These are phyloP conservation scores for Loxodes magnus DNA, from an alignment of 73 alveolate species.

Conservation along the genomic window DNA sequence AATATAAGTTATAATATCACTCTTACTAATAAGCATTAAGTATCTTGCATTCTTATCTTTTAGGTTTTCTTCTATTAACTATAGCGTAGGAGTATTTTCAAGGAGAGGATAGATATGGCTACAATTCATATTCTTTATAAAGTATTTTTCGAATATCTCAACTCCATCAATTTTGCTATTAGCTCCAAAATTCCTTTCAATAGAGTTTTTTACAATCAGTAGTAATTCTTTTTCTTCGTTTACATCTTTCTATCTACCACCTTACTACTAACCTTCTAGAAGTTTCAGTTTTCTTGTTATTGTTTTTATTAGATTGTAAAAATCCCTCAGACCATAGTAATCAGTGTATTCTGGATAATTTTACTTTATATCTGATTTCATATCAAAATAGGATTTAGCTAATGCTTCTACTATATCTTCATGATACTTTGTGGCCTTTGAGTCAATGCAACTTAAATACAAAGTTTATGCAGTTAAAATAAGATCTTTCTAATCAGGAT, in stretches of 20 bases:
- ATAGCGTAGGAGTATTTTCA: neutral
- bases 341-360: neutral
- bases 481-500: constrained; percentile 43
- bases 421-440: neutral
- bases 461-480: constrained; percentile 3
- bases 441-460: neutral
- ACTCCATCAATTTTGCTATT: no score
- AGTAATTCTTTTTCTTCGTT: no score
- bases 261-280: neutral
- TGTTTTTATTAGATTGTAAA: neutral
- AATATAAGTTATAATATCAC: neutral
- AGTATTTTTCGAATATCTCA: neutral
- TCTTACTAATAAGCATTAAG: constrained; percentile 4
- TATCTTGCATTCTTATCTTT: neutral
- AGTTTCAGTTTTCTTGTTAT: neutral
- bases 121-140: neutral
- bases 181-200: constrained; percentile 4
- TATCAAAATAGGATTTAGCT: constrained; percentile 7
- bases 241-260: no score
- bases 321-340: constrained; percentile 11
- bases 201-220: neutral
- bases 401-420: neutral
- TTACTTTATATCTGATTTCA: constrained; percentile 2
- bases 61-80: neutral
- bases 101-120: neutral